A percentile compares a stretch with the other conserved stretches of the same genome.
Evolutionary conservation across 148 eudicot genomes (phyloP).

Genomic region (Rhododendron vialii): DNA sequence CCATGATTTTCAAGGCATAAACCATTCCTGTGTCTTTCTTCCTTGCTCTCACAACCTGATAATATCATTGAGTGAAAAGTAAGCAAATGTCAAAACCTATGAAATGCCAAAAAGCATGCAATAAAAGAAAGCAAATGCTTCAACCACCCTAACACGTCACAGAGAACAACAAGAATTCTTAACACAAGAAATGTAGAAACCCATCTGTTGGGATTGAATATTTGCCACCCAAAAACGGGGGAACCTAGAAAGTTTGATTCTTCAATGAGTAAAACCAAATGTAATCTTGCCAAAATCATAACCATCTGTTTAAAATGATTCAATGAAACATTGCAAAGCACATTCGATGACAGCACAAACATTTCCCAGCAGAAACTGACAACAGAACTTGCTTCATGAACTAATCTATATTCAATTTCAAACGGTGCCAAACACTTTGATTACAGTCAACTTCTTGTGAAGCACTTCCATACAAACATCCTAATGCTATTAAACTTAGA

Average conservation of each 20-base stretch:
- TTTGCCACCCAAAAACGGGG: background rate
- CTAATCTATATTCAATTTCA: background rate
- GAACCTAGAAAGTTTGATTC: background rate
- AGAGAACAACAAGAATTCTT: background rate
- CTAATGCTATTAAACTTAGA: background rate
- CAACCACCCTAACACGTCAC: background rate
- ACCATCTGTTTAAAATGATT: background rate
- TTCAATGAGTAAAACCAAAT: background rate
- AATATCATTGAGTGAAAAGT: background rate
- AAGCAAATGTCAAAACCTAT: background rate
- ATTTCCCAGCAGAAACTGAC: background rate
- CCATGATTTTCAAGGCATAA: slow-evolving; percentile 97
- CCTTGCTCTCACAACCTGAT: slow-evolving; percentile 86
- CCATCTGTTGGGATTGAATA: background rate
- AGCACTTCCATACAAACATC: background rate
- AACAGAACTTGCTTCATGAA: background rate
- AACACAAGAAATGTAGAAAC: background rate
- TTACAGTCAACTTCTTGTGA: background rate
- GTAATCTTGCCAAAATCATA: background rate
- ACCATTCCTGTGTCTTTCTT: slow-evolving; percentile 86
- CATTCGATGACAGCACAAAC: background rate
- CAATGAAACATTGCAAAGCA: background rate
- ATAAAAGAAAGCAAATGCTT: background rate
- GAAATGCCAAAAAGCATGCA: background rate
- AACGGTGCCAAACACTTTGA: background rate